Base-by-base conservation (phyloP, 345 rosid species). In the Kernera saxatilis region DNA sequence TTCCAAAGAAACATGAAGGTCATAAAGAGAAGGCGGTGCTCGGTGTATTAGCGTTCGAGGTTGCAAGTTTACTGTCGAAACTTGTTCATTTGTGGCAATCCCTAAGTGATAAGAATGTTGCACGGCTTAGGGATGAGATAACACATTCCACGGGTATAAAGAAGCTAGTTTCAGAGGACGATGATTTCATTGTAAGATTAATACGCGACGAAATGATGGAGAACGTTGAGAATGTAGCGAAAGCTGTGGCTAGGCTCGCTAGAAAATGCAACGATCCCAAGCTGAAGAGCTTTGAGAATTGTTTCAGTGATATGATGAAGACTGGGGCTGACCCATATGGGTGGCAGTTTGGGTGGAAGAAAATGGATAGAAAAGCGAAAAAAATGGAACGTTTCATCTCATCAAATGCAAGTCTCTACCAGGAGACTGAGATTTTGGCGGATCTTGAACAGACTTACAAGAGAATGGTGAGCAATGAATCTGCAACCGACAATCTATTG, bases 81-180 rank as follows among this genome's bases (percentile, higher is more conserved):
- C 71, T 87, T 51, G 94, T 90, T 68, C 91, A 95, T 73, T 71
- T 95, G 29, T 95, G 99, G 99, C 96, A 92, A 10, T 84, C 96
- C 9, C 73, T 95, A 32, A 84, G 90, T 52, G 99, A 92, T 73
- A 92, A 88, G 82, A 92, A 90, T 74, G 82, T 95, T 54, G 8
- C 67, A 2, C 81, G 82, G 83, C 82, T 92, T 81, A 87, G 92
- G 61, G 85, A 79, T 19, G 99, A 94, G 80, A 87, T 94, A 6
- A 68, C 77, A 0, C 77, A 57, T 27, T 89, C 93, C 8, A 67
- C 51, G 3, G 99, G 99, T 29, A 82, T 94, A 32, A 82, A 86
- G 70, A 91, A 91, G 82, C 85, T 94, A 15, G 86, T 94, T 17
- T 87, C 99, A 0, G 98, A 94, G 3, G 95, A 91, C 43, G 98